phyloP scores from a whole-genome alignment of 257 asterid genomes.

The Gynochthodes officinalis region DNA sequence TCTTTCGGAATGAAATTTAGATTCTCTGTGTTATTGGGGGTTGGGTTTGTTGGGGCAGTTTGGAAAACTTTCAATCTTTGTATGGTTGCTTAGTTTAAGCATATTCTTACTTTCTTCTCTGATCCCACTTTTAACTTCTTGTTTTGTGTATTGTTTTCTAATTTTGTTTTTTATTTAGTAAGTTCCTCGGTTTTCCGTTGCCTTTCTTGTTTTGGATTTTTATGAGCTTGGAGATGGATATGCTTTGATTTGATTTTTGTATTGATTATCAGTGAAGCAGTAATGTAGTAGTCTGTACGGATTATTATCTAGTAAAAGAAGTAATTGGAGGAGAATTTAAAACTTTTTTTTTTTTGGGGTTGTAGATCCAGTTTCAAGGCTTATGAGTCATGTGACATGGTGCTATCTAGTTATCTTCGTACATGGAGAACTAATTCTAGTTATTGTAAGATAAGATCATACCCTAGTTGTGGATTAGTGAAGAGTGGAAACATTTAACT shows the following conservation, averaged over 20 bases:
- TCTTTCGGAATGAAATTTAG: background rate
- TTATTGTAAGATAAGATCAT: background rate
- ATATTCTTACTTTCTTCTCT: background rate
- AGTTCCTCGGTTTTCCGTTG: background rate
- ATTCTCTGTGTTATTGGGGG: background rate
- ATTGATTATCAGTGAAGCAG: no score
- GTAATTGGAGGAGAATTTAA: background rate
- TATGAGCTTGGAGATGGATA: background rate
- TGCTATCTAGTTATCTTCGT: background rate
- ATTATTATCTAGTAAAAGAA: background rate
- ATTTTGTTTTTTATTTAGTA: background rate
- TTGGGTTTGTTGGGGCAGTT: constrained; percentile 9
- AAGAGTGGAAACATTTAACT: background rate
- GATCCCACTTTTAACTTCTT: background rate
- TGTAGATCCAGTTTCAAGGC: no score
- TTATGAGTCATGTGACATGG: background rate
- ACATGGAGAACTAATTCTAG: background rate
- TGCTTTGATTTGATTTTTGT: constrained; percentile 1
- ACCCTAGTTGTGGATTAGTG: background rate
- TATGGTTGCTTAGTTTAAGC: background rate
- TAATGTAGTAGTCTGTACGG: background rate
- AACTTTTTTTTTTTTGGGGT: background rate
- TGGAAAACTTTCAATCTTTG: constrained; percentile 3
- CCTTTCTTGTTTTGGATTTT: background rate
- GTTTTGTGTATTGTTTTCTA: background rate